Evolutionary conservation across 2,329 filamentous ascomycete species (phyloP), one percentile per base, ranked within the genome.

Genomic region (Fusarium guadeloupense): DNA sequence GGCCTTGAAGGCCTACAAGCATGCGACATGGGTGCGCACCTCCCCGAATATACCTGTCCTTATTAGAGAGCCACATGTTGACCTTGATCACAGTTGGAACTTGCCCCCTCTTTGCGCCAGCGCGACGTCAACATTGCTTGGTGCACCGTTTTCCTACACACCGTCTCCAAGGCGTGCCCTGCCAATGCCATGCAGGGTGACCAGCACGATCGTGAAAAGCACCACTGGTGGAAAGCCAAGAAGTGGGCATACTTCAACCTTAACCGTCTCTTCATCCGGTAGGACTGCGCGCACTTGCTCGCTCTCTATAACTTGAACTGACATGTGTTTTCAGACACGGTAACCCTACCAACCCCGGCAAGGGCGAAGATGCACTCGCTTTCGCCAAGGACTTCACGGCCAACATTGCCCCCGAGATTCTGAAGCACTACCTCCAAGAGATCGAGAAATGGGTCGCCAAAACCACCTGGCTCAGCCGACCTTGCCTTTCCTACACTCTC

Each of bases 161-260:
- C 96, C 45, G 91, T 98, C 30, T 89, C 89, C 67, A 98, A 98
- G 77, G 81, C 89, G 19, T 88, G 91, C 30, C 95, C 95, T 5
- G 84, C 90, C 51, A 87, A 83, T 67, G 89, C 93, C 30, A 88
- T 98, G 84, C 92, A 96, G 57, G 91, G 91, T 58, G 92, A 88
- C 55, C 79, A 89, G 46, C 88, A 92, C 54, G 94, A 98, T 72
- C 87, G 95, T 54, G 95, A 98, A 77, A 86, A 89, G 70, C 93
- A 97, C 74, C 93, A 97, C 76, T 99, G 95, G 94, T 99, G 94
- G 94, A 99, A 98, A 82, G 91, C 93, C 63, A 98, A 98, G 88
- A 99, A 99, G 78, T 98, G 95, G 95, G 91, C 94, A 13, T 99
- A 97, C 77, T 96, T 95, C 72, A 98, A 98, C 77, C 79, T 99